A percentile compares a stretch with the other conserved stretches of the same genome.
Evolutionary conservation across 305 asterid species (phyloP).

Genomic region (Rubia tinctorum): DNA sequence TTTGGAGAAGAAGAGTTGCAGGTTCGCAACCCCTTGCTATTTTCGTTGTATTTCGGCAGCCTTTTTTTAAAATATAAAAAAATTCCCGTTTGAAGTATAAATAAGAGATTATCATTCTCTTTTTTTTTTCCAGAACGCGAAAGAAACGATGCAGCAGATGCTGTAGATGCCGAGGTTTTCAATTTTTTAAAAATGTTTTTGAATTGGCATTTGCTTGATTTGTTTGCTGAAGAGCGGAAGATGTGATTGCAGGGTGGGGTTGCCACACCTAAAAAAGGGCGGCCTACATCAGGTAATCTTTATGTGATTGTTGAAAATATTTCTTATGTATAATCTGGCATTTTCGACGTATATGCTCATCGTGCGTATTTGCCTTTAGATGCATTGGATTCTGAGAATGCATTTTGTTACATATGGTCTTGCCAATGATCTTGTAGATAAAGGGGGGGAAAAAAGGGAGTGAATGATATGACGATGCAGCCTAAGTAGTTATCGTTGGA

Average conservation of each 20-base stretch:
- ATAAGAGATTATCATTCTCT: background rate
- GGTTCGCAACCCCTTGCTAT: constrained; percentile 27
- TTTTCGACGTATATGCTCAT: background rate
- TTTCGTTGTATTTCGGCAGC: background rate
- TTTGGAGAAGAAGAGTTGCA: constrained; percentile 74
- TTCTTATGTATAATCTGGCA: background rate
- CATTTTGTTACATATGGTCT: background rate
- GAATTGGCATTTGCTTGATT: background rate
- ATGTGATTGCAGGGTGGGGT: constrained; percentile 48
- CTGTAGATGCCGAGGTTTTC: constrained; percentile 52
- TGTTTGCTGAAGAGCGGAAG: background rate
- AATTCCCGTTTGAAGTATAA: background rate
- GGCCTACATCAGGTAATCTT: constrained; percentile 57
- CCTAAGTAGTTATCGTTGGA: background rate
- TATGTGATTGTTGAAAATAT: background rate
- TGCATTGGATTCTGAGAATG: background rate
- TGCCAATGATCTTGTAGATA: background rate
- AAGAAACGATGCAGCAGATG: constrained; percentile 55
- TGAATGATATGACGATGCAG: background rate
- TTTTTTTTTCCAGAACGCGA: constrained; percentile 50
- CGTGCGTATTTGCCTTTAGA: background rate
- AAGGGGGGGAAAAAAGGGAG: background rate
- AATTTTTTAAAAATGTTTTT: background rate
- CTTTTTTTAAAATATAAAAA: no score
- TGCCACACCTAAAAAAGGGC: constrained; percentile 58